Percentiles rank a stretch among this genome's conserved stretches.
phyloP scores from a whole-genome alignment of 2,329 filamentous ascomycete species.

The Escovopsis sp. region DNA sequence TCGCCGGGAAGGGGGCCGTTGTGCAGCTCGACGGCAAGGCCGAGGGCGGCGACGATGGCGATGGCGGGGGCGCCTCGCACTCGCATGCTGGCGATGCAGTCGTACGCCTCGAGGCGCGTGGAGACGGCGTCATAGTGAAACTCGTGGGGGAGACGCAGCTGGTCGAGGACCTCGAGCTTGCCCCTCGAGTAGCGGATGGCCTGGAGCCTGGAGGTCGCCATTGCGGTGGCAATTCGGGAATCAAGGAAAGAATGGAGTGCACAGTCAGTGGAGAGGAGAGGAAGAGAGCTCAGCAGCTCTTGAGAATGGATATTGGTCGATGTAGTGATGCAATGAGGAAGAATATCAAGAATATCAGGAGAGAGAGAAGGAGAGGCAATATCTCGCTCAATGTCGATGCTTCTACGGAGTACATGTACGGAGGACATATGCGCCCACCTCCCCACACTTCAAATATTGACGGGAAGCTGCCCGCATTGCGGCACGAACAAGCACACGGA shows the following conservation, averaged over 20 bases:
- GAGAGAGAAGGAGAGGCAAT: not conserved
- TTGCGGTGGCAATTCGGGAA: not conserved
- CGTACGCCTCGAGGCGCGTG: constrained; percentile 60
- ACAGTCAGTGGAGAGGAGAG: not conserved
- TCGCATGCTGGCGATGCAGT: constrained; percentile 68
- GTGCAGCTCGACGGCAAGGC: constrained; percentile 70
- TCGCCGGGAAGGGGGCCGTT: constrained; percentile 31
- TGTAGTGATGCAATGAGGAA: not conserved
- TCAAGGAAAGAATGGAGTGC: not conserved
- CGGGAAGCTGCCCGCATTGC: too few relatives aligned
- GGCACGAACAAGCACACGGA: too few relatives aligned
- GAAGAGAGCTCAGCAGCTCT: not conserved
- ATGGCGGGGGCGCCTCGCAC: constrained; percentile 79
- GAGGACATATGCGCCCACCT: too few relatives aligned
- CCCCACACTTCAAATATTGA: too few relatives aligned
- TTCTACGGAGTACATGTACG: too few relatives aligned
- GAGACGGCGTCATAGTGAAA: constrained; percentile 62
- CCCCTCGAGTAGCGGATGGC: constrained; percentile 64
- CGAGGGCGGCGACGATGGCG: constrained; percentile 88
- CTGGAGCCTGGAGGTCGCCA: constrained; percentile 44
- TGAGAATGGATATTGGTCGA: not conserved
- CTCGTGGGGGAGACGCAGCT: constrained; percentile 67
- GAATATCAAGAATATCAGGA: not conserved
- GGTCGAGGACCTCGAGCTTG: constrained; percentile 62
- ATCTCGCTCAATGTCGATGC: too few relatives aligned